Conservation (phyloP, 139 green algal species). For the Chlorella sp. region DNA sequence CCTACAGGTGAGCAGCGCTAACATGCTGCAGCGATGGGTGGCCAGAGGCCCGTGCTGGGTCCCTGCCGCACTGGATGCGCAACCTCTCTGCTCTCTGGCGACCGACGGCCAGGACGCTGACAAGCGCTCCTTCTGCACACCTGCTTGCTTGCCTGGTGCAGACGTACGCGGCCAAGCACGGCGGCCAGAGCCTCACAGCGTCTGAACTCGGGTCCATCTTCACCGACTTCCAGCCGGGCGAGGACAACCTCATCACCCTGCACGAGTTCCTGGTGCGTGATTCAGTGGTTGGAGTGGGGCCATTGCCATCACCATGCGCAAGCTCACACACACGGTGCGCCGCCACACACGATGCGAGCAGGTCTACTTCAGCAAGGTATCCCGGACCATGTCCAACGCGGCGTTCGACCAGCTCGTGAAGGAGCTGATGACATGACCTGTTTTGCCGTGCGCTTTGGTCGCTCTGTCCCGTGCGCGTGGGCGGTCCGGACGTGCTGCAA, state of each 20-base stretch:
- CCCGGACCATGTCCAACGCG: conserved; percentile 21
- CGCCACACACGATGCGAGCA: background rate
- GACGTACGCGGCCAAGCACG: background rate
- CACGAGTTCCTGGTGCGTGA: conserved; percentile 1
- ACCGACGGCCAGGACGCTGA: too few relatives aligned
- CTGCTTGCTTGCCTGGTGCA: too few relatives aligned
- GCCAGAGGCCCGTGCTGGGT: too few relatives aligned
- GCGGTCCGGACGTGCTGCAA: too few relatives aligned
- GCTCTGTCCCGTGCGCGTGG: too few relatives aligned
- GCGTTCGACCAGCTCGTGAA: conserved; percentile 24
- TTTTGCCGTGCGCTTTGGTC: too few relatives aligned
- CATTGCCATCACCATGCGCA: background rate
- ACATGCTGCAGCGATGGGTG: too few relatives aligned
- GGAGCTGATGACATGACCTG: conserved; percentile 24
- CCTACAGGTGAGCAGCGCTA: conserved; percentile 12
- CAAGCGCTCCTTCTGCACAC: too few relatives aligned
- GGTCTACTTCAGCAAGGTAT: conserved; percentile 23
- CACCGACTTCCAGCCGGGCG: background rate
- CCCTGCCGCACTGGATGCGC: too few relatives aligned
- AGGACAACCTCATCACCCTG: conserved; percentile 2
- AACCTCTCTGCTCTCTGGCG: too few relatives aligned
- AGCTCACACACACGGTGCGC: background rate
- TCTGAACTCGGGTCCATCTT: background rate
- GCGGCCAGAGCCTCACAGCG: background rate
- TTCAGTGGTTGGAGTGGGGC: background rate